Percentiles rank a stretch among this genome's conserved stretches.
Conservation (phyloP, 306 rosid genomes). For the Rosa chinensis region DNA sequence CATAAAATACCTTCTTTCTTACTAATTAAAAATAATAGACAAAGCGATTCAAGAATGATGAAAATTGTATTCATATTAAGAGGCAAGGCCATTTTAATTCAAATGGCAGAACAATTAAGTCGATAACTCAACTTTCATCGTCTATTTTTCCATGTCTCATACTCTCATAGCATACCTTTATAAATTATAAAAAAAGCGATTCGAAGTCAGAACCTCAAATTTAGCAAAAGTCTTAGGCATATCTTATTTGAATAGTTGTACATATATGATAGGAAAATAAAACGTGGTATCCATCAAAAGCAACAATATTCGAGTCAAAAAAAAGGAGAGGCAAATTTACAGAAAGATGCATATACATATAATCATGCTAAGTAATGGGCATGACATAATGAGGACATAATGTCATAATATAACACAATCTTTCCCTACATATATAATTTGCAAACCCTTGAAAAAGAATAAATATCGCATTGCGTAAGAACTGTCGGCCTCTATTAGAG, state of each 20-base stretch:
- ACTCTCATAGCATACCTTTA: not conserved
- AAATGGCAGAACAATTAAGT: too few species aligned
- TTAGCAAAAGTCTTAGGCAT: not conserved
- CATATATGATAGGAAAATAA: not conserved
- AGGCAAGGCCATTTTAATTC: too few species aligned
- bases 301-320: not conserved
- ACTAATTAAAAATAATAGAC: too few species aligned
- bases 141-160: not conserved
- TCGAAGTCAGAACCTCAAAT: not conserved
- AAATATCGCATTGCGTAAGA: not conserved
- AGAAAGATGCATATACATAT: not conserved
- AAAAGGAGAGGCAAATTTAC: not conserved
- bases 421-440: not conserved
- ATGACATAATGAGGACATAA: not conserved
- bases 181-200: not conserved
- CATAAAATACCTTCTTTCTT: too few species aligned
- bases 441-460: not conserved
- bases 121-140: not conserved
- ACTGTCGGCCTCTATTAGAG: slow-evolving; percentile 6
- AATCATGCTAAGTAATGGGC: not conserved
- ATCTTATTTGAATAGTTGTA: not conserved
- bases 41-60: too few species aligned
- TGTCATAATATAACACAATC: slow-evolving; percentile 1
- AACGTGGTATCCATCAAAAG: not conserved
- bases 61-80: too few species aligned